A percentile compares a stretch with the other conserved stretches of the same genome.
Conservation (phyloP, 2,329 filamentous ascomycete species). For the Pseudogymnoascus sp. region DNA sequence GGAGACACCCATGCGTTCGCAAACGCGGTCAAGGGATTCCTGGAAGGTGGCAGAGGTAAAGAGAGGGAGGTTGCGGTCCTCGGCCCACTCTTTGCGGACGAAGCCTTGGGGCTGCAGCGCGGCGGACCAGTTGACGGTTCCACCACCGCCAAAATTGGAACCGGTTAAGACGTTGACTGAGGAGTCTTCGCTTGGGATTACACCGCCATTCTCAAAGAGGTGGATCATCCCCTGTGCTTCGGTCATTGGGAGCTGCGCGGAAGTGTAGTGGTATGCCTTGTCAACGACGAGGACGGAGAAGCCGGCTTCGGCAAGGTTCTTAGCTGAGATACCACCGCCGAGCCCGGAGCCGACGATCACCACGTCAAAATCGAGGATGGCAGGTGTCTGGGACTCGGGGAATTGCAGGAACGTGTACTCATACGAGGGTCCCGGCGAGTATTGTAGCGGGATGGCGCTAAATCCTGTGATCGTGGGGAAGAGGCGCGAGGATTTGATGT, state of each 20-base stretch:
- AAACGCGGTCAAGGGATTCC: constrained; percentile 70
- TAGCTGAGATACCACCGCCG: constrained; percentile 73
- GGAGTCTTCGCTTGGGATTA: constrained; percentile 45
- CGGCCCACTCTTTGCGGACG: constrained; percentile 75
- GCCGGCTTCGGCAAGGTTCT: constrained; percentile 69
- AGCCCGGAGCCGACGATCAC: constrained; percentile 82
- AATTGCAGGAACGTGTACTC: constrained; percentile 27
- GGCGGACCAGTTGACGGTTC: constrained; percentile 78
- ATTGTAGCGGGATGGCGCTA: constrained; percentile 40
- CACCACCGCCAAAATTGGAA: constrained; percentile 74
- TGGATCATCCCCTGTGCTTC: constrained; percentile 50
- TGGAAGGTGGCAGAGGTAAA: constrained; percentile 70
- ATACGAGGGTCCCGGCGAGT: constrained; percentile 29
- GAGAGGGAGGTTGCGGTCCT: constrained; percentile 54
- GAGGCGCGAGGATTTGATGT: constrained; percentile 41
- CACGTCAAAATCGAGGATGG: constrained; percentile 67
- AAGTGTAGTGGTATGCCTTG: constrained; percentile 68
- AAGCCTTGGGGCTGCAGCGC: constrained; percentile 58
- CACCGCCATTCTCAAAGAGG: constrained; percentile 61
- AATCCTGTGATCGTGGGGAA: constrained; percentile 50
- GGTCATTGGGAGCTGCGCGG: constrained; percentile 65
- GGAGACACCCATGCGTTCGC: constrained; percentile 66
- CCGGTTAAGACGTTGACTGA: constrained; percentile 57
- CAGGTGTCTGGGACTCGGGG: constrained; percentile 30
- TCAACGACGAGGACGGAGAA: constrained; percentile 72